A percentile compares a stretch with the other conserved stretches of the same genome.
These are phyloP conservation scores for Dothideomycetidae sp. DNA, from an alignment of 2,329 filamentous ascomycete species.

Conservation along the genomic window DNA sequence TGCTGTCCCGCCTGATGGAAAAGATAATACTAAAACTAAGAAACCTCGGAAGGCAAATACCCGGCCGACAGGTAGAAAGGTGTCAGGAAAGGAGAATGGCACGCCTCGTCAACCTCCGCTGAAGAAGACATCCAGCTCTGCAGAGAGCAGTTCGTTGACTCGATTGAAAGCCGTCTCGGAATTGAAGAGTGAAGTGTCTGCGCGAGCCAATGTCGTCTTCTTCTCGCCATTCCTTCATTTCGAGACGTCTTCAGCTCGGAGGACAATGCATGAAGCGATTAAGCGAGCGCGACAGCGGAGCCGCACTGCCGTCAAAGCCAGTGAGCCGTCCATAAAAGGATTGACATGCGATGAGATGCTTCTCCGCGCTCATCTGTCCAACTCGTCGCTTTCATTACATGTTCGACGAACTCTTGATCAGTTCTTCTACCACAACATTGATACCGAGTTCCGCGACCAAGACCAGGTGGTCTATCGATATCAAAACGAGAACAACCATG, in stretches of 20 bases:
- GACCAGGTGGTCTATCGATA: conserved; percentile 54
- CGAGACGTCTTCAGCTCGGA: conserved; percentile 35
- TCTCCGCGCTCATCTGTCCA: conserved; percentile 34
- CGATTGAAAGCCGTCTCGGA: conserved; percentile 5
- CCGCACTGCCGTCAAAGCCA: neutral
- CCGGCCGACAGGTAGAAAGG: conserved; percentile 3
- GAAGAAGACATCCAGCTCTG: conserved; percentile 1
- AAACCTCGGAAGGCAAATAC: conserved; percentile 7
- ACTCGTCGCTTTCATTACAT: conserved; percentile 37
- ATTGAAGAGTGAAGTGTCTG: neutral
- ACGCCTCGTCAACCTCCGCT: neutral
- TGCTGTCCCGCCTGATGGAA: neutral
- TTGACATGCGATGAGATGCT: conserved; percentile 30
- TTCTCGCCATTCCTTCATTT: conserved; percentile 55
- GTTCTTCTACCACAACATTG: conserved; percentile 50
- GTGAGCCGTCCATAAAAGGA: neutral
- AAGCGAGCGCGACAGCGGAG: conserved; percentile 19
- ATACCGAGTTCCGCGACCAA: conserved; percentile 44
- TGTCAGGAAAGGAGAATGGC: conserved; percentile 5
- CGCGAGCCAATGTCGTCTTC: conserved; percentile 25
- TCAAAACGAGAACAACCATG: conserved; percentile 25
- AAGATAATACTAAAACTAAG: neutral
- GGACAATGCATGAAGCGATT: conserved; percentile 44
- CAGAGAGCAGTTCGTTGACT: conserved; percentile 1
- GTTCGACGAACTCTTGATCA: conserved; percentile 50